Conservation (phyloP, 108 stramenopile genomes). For the Stephanodiscus triporus region DNA sequence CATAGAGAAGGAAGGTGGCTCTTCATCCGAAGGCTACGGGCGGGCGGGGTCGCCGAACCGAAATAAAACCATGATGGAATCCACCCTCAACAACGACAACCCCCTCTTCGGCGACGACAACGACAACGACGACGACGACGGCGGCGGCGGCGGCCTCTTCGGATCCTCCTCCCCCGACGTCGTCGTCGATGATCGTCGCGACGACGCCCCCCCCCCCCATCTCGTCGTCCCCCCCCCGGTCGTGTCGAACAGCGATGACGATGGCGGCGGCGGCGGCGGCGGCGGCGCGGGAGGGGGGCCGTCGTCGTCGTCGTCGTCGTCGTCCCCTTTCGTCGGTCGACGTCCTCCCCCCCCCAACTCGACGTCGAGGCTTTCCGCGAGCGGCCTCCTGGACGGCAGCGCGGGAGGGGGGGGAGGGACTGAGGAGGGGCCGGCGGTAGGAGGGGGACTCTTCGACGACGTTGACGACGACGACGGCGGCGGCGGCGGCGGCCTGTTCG, state of each 20-base stretch:
- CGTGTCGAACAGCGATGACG: no score
- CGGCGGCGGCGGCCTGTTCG: constrained; percentile 61
- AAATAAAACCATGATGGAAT: constrained; percentile 30
- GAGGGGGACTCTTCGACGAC: constrained; percentile 36
- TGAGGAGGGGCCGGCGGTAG: no score
- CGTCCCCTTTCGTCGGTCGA: background rate
- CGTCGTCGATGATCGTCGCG: background rate
- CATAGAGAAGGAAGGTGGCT: no score
- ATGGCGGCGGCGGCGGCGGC: background rate
- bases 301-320: background rate
- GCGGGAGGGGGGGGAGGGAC: constrained; percentile 17
- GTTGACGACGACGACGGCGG: background rate
- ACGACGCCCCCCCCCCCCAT: background rate
- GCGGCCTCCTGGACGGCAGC: constrained; percentile 27
- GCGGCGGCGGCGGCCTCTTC: background rate
- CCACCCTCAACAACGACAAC: constrained; percentile 10
- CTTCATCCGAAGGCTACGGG: no score
- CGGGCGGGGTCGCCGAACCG: no score
- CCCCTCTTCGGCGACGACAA: constrained; percentile 3
- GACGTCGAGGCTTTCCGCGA: constrained; percentile 17
- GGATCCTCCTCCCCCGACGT: background rate
- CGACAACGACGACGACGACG: background rate
- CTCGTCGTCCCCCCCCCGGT: background rate
- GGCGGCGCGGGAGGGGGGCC: background rate
- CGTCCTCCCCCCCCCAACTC: background rate